Evolutionary conservation across 139 green algal genomes (phyloP), one percentile per base, ranked within the genome.

Genomic region (Picochlorum costavermella): DNA sequence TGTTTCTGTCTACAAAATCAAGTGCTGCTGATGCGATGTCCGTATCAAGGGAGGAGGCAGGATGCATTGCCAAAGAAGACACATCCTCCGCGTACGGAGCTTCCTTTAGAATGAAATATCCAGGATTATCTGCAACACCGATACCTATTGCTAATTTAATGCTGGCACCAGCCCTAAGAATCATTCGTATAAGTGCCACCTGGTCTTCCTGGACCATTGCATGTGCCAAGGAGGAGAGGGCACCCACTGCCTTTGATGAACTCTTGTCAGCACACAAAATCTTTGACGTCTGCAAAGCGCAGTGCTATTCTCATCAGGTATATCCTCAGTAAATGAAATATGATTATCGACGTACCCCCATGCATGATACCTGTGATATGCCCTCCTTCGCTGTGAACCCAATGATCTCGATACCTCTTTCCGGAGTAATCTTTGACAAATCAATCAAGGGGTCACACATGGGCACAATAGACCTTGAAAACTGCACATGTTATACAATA

Each of bases 181-280:
- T 20, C 23, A 56, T 17, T 6, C 69, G 51, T 45, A 76, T 26
- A 16, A 76, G 14, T 12, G 69, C 69, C 23, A 49, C 17, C 46
- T 63, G 51, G 2, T 49, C 14, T 36, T 53, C 58, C 20, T 31
- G 30, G 13, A 29, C n/a, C 31, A 72, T 36, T 20, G 69, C 61
- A 26, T 6, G 4, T 9, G 64, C 62, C 40, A 76, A 61, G 5
- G 69, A 63, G 5, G 29, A 44, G 30, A 76, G 26, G 12, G 69
- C 63, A 29, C 43, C 53, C 9, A 9, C 10, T 13, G 30, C 36
- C 17, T 13, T 20, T 13, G 13, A 11, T 6, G 23, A 3, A 17
- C n/a, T 62, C 40, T 75, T 75, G 40, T 75, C 62, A 10, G 69
- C 63, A 45, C 71, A 25, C 50, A 70, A 43, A 10, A 67, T 59